A percentile compares a stretch with the other conserved stretches of the same genome.
phyloP scores from a whole-genome alignment of 371 early-diverging fungal species.

The Umbelopsis sp. region DNA sequence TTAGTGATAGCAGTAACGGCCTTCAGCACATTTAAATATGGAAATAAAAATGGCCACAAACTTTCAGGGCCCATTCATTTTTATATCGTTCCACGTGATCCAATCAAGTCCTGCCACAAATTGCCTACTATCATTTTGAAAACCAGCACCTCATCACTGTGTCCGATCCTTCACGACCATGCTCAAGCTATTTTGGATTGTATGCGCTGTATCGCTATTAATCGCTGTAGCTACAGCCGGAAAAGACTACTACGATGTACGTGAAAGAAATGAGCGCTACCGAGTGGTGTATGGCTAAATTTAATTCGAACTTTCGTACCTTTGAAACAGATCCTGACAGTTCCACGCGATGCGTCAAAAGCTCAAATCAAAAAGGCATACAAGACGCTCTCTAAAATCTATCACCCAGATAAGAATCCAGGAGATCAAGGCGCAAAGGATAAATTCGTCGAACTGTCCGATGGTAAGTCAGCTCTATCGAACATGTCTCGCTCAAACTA shows the following conservation, averaged over 20 bases:
- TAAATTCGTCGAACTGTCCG: slow-evolving; percentile 91
- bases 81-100: slow-evolving; percentile 2
- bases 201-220: slow-evolving; percentile 15
- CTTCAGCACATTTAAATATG: neutral
- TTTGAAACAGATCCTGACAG: slow-evolving; percentile 72
- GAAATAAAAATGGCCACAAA: neutral
- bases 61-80: neutral
- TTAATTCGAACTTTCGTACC: slow-evolving; percentile 41
- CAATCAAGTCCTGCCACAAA: slow-evolving; percentile 1
- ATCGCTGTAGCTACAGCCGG: slow-evolving; percentile 31
- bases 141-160: neutral
- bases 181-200: slow-evolving; percentile 3
- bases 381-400: slow-evolving; percentile 84
- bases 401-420: slow-evolving; percentile 94
- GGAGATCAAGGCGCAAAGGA: slow-evolving; percentile 64
- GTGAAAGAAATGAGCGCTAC: neutral
- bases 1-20: slow-evolving; percentile 40
- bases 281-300: too few relatives aligned
- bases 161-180: neutral
- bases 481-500: neutral
- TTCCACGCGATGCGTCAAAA: slow-evolving; percentile 76
- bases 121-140: neutral
- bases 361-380: slow-evolving; percentile 93
- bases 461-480: slow-evolving; percentile 60
- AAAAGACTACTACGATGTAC: slow-evolving; percentile 38